Percentiles rank a stretch among this genome's conserved stretches.
These are phyloP conservation scores for Solanum pimpinellifolium DNA, from an alignment of 257 asterid genomes.

Conservation along the genomic window DNA sequence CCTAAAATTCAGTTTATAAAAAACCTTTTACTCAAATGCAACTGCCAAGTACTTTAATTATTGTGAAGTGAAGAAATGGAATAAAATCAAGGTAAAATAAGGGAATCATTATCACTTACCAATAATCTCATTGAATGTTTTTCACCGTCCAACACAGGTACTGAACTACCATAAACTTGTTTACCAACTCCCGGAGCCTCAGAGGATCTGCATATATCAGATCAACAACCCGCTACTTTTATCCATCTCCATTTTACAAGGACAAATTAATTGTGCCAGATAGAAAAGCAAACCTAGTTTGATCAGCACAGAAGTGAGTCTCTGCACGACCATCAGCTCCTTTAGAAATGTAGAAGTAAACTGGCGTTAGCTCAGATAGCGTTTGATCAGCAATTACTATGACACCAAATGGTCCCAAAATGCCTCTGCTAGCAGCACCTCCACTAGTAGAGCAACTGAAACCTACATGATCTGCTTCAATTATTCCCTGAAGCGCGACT, in stretches of 20 bases:
- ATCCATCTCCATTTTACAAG: background rate
- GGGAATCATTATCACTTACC: slow-evolving; percentile 28
- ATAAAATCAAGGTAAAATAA: background rate
- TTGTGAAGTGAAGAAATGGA: background rate
- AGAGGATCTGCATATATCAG: slow-evolving; percentile 46
- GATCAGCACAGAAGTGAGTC: slow-evolving; percentile 67
- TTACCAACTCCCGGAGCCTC: slow-evolving; percentile 48
- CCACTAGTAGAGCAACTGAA: slow-evolving; percentile 55
- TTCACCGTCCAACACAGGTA: slow-evolving; percentile 67
- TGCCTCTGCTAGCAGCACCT: slow-evolving; percentile 61
- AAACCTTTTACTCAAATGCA: background rate
- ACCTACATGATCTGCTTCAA: slow-evolving; percentile 7
- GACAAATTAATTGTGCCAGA: background rate
- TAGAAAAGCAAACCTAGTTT: slow-evolving; percentile 41
- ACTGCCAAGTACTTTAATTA: background rate
- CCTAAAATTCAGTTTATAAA: slow-evolving; percentile 16
- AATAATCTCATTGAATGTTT: slow-evolving; percentile 40
- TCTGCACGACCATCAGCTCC: slow-evolving; percentile 26
- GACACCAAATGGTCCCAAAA: slow-evolving; percentile 77
- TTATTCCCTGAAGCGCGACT: slow-evolving; percentile 11
- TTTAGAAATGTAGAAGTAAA: slow-evolving; percentile 57
- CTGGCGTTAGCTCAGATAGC: slow-evolving; percentile 51
- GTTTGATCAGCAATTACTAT: slow-evolving; percentile 45
- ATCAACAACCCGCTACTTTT: background rate
- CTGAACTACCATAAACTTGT: slow-evolving; percentile 61